Percentiles rank a stretch among this genome's conserved stretches.
Conservation (phyloP, 805 yeast genomes). For the Candida yuanshanica region DNA sequence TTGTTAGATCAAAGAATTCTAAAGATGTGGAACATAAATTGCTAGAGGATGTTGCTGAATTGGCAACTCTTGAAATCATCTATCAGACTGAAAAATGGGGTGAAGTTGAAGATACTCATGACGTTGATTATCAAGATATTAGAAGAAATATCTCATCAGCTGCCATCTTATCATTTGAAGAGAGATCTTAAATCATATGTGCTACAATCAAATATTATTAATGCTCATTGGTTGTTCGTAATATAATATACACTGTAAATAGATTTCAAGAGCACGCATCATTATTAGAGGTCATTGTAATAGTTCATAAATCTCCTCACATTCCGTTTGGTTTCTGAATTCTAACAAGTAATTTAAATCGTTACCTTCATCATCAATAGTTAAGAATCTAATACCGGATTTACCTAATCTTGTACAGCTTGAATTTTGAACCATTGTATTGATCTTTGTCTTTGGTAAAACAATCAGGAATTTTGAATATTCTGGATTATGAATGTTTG, state of each 20-base stretch:
- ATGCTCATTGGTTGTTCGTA: background rate
- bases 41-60: constrained; percentile 67
- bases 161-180: constrained; percentile 45
- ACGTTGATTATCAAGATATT: constrained; percentile 90
- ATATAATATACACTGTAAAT: background rate
- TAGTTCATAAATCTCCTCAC: constrained; percentile 18
- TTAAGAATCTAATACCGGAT: constrained; percentile 18
- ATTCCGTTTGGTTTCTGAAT: constrained; percentile 17
- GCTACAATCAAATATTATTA: background rate
- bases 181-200: constrained; percentile 3
- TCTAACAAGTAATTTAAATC: constrained; percentile 19
- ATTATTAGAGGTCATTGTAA: constrained; percentile 2
- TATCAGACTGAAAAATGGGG: constrained; percentile 94
- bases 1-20: constrained; percentile 50
- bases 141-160: constrained; percentile 79
- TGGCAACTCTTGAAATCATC: constrained; percentile 76
- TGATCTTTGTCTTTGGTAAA: constrained; percentile 2
- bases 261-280: no score
- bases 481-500: constrained; percentile 17
- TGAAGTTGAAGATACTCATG: constrained; percentile 97
- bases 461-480: constrained; percentile 15
- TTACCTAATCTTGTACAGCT: constrained; percentile 18
- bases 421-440: constrained; percentile 13
- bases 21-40: constrained; percentile 40
- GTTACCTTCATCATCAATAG: constrained; percentile 16